phyloP scores from a whole-genome alignment of 2,329 filamentous ascomycete species.

The Fusarium nanum region DNA sequence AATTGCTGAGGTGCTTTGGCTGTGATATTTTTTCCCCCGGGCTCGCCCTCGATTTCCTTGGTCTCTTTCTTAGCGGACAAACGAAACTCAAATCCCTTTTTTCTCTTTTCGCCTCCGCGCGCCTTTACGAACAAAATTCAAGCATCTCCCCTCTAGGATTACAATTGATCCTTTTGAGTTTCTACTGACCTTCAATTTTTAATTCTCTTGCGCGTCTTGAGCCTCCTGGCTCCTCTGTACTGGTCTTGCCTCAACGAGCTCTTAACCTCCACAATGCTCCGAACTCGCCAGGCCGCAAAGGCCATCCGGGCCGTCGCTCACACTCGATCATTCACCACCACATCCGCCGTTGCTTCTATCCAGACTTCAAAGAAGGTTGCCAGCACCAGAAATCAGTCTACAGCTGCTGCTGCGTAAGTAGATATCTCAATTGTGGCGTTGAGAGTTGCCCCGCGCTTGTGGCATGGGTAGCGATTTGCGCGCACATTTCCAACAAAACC shows the following conservation, averaged over 20 bases:
- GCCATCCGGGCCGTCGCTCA: constrained; percentile 60
- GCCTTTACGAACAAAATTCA: constrained; percentile 17
- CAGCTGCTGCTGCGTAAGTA: constrained; percentile 49
- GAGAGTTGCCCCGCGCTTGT: constrained; percentile 31
- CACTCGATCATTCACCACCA: constrained; percentile 55
- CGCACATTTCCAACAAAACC: constrained; percentile 3
- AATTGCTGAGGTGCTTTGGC: constrained; percentile 4
- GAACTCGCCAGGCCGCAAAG: constrained; percentile 44
- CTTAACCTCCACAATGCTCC: constrained; percentile 29
- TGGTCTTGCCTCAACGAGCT: constrained; percentile 1
- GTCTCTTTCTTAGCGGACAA: constrained; percentile 18
- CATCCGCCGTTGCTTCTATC: constrained; percentile 53
- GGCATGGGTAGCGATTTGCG: constrained; percentile 9
- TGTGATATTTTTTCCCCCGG: constrained; percentile 29
- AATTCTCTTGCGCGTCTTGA: constrained; percentile 14
- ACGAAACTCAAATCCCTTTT: constrained; percentile 8
- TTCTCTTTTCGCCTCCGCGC: constrained; percentile 24
- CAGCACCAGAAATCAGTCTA: constrained; percentile 18
- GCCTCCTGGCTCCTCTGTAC: constrained; percentile 24
- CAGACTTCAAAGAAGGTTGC: constrained; percentile 33
- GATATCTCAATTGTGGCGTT: not conserved
- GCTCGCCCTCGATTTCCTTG: constrained; percentile 23
- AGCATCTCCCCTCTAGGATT: not conserved
- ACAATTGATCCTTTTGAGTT: constrained; percentile 31
- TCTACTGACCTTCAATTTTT: constrained; percentile 14